These are phyloP conservation scores for Tricholoma sp. DNA, from an alignment of 768 basidiomycete species.

Conservation along the genomic window DNA sequence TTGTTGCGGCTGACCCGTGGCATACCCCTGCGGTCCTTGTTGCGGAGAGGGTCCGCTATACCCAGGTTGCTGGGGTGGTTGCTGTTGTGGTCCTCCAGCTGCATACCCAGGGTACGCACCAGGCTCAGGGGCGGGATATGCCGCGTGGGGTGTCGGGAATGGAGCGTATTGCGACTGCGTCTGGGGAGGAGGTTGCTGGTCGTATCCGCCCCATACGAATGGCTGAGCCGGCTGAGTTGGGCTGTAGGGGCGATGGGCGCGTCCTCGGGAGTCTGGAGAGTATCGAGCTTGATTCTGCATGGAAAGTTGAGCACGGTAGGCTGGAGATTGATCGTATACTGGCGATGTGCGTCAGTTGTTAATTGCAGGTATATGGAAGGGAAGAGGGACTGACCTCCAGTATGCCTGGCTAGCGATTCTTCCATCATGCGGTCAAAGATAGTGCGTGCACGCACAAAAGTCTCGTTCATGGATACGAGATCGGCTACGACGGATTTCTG, in stretches of 20 bases:
- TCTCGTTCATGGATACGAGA: constrained; percentile 91
- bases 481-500: constrained; percentile 55
- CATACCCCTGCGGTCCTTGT: constrained; percentile 1
- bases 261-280: constrained; percentile 18
- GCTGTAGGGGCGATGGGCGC: constrained; percentile 6
- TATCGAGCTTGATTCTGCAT: constrained; percentile 5
- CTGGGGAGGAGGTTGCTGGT: constrained; percentile 15
- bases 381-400: constrained; percentile 41
- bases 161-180: constrained; percentile 32
- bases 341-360: neutral
- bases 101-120: neutral
- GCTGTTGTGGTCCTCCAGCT: neutral
- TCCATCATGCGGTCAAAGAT: constrained; percentile 96
- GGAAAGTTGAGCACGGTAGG: constrained; percentile 13
- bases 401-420: constrained; percentile 74
- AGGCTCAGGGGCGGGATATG: constrained; percentile 8
- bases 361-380: neutral
- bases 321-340: constrained; percentile 52
- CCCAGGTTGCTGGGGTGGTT: neutral
- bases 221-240: neutral
- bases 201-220: constrained; percentile 44
- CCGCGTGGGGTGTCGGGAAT: constrained; percentile 22
- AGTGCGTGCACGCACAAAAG: constrained; percentile 80
- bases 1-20: constrained; percentile 13
- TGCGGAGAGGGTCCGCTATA: constrained; percentile 2